Percentiles rank a stretch among this genome's conserved stretches.
Conservation (phyloP, 176 grass and related monocot species). For the Carex parvula region DNA sequence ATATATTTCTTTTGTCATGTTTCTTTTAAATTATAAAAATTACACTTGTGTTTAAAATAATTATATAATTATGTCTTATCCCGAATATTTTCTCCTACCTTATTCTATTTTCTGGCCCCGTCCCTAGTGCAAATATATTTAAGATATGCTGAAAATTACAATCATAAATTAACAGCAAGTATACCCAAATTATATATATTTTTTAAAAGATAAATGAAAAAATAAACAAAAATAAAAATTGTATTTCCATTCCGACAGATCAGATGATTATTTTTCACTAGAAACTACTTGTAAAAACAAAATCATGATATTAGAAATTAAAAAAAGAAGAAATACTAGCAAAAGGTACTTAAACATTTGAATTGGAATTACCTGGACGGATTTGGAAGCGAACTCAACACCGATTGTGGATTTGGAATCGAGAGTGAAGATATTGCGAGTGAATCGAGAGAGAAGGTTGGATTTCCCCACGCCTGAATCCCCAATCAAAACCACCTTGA, state of each 20-base stretch:
- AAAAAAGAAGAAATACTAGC: not conserved
- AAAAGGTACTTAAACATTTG: not conserved
- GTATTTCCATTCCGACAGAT: not conserved
- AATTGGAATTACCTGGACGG: slow-evolving; percentile 47
- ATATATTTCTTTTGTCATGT: too few species aligned
- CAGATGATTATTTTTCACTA: not conserved
- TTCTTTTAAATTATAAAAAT: too few species aligned
- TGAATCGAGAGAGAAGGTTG: slow-evolving; percentile 83
- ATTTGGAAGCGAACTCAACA: slow-evolving; percentile 81
- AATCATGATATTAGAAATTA: not conserved
- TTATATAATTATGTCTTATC: too few species aligned
- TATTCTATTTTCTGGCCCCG: too few species aligned
- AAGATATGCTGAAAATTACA: not conserved
- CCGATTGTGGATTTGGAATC: slow-evolving; percentile 95
- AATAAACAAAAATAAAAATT: too few species aligned
- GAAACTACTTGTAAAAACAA: not conserved
- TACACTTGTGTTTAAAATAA: too few species aligned
- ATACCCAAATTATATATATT: not conserved
- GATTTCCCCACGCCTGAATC: slow-evolving; percentile 90
- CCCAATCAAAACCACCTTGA: slow-evolving; percentile 83
- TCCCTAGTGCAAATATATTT: not conserved
- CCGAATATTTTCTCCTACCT: too few species aligned
- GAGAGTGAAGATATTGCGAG: slow-evolving; percentile 74
- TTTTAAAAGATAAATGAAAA: too few species aligned
- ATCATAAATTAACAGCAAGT: not conserved